Conservation (phyloP, 164 flowering plant species). For the Berberis thunbergii region DNA sequence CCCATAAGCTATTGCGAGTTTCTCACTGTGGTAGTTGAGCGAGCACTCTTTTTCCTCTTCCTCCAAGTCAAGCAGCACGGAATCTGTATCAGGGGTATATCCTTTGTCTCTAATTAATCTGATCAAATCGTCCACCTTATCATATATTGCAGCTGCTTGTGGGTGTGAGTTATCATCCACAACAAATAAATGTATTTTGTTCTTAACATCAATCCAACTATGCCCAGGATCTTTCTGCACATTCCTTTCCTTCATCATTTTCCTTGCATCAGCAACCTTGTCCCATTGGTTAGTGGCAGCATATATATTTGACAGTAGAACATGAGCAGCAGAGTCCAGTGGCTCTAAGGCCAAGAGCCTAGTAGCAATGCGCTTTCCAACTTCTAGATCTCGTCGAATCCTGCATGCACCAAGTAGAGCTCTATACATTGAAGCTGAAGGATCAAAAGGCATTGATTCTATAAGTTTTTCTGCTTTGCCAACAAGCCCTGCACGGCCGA, state of each 20-base stretch:
- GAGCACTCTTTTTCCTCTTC: conserved; percentile 45
- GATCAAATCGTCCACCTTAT: conserved; percentile 33
- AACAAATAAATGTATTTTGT: conserved; percentile 43
- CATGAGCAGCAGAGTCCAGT: conserved; percentile 41
- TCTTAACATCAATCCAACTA: conserved; percentile 61
- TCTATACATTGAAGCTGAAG: conserved; percentile 45
- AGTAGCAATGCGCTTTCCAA: conserved; percentile 37
- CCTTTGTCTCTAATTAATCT: conserved; percentile 32
- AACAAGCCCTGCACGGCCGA: conserved; percentile 58
- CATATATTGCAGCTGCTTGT: conserved; percentile 29
- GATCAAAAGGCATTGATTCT: conserved; percentile 34
- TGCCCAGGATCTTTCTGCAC: conserved; percentile 61
- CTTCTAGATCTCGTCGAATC: conserved; percentile 31
- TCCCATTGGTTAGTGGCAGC: conserved; percentile 46
- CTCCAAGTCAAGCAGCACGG: conserved; percentile 32
- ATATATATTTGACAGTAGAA: conserved; percentile 54
- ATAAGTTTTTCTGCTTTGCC: conserved; percentile 43
- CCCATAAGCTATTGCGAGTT: conserved; percentile 42
- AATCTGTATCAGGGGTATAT: conserved; percentile 39
- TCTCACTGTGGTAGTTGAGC: conserved; percentile 44
- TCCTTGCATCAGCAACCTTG: conserved; percentile 38
- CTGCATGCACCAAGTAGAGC: conserved; percentile 59
- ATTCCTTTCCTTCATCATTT: conserved; percentile 34
- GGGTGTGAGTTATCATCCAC: conserved; percentile 53
- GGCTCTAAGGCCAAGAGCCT: conserved; percentile 44